Base-by-base conservation (phyloP, 1,139 yeast genomes). In the Debaryomyces singareniensis region DNA sequence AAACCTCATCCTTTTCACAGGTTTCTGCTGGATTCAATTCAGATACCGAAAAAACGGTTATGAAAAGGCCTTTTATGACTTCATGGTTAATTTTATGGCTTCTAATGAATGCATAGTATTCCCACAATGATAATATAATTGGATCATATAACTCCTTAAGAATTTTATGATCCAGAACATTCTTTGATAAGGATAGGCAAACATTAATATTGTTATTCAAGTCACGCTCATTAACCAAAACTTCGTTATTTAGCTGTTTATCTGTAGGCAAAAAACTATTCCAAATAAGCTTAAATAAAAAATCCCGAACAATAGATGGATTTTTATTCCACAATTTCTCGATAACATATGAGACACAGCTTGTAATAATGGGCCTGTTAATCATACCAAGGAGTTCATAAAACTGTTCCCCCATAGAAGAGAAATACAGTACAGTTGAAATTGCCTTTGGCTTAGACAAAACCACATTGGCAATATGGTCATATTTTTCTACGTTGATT, bases 201-300 rank as follows among this genome's bases (percentile, higher is more conserved):
- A 80, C 86, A 48, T 79, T 80, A n/a, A 82, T 56, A 5, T 64
- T 62, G 49, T 80, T 77, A 43, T 81, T 81, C 12, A 83, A 48
- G 5, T 65, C 65, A 10, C 64, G 59, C 33, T 73, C 83, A 7
- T 62, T 34, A 0, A 68, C 64, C 1, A 70, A 40, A 1, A 61
- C 44, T 1, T 44, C 49, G 21, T 18, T 18, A 5, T 34, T 35
- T 9, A 34, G 40, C 9, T 27, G 22, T 3, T 33, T 22, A 3
- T 27, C 32, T 7, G 32, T 15, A 0, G 79, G 79, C 33, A 55
- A 48, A 24, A 78, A 56, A 1, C 49, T 49, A 0, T 37, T 25
- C 75, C 80, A 73, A 1, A 80, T 49, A 32, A 45, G 58, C 24
- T 55, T 53, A 33, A 79, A 64, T 6, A 84, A 50, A 40, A 84